phyloP scores from a whole-genome alignment of 805 yeast species.

The Candida ulmi region DNA sequence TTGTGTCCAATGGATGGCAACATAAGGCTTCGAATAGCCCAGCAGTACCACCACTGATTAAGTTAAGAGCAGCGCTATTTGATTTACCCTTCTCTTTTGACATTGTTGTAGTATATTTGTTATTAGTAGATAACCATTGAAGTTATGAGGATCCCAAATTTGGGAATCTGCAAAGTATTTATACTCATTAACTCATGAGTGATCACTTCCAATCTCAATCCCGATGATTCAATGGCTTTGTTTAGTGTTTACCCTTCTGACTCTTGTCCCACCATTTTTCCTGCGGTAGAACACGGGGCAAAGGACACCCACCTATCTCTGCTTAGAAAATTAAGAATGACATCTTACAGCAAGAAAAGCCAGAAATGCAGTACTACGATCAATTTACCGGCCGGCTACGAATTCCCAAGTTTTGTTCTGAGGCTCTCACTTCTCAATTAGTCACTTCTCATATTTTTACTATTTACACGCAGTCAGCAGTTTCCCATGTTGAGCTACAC shows the following conservation, averaged over 20 bases:
- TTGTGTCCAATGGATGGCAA: constrained; percentile 97
- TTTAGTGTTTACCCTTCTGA: neutral
- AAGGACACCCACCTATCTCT: neutral
- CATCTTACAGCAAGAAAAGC: neutral
- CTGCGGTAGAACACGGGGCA: neutral
- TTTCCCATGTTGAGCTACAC: too few relatives aligned
- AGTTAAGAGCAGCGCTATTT: constrained; percentile 50
- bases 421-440: too few relatives aligned
- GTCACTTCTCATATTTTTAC: too few relatives aligned
- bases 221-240: neutral
- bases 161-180: neutral
- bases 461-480: too few relatives aligned
- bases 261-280: neutral
- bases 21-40: constrained; percentile 96
- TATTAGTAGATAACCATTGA: too few relatives aligned
- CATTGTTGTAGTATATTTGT: constrained; percentile 1
- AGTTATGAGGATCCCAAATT: neutral
- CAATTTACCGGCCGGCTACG: too few relatives aligned
- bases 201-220: neutral
- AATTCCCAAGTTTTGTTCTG: too few relatives aligned
- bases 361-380: too few relatives aligned
- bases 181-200: neutral
- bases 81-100: constrained; percentile 28
- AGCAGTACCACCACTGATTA: constrained; percentile 94
- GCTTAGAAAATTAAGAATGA: neutral